A percentile compares a stretch with the other conserved stretches of the same genome.
phyloP scores from a whole-genome alignment of 2,329 filamentous ascomycete species.

The Thielaviopsis euricoi region DNA sequence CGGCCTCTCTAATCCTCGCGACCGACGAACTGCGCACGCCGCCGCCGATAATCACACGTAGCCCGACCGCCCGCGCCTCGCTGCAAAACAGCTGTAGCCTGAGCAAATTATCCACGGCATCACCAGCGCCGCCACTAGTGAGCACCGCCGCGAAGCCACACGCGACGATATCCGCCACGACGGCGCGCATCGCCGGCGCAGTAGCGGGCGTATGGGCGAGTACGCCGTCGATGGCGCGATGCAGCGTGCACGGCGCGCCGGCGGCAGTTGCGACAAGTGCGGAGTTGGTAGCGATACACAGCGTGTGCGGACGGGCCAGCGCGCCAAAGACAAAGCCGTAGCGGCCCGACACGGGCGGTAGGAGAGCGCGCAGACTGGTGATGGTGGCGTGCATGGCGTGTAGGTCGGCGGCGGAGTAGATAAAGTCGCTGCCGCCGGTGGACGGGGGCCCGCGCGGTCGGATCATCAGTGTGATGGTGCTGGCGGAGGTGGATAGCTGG shows the following conservation, averaged over 20 bases:
- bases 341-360: neutral
- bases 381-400: conserved; percentile 27
- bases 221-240: conserved; percentile 38
- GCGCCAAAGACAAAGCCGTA: conserved; percentile 6
- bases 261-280: conserved; percentile 25
- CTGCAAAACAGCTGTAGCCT: conserved; percentile 22
- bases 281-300: conserved; percentile 23
- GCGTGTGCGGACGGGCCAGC: neutral
- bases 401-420: conserved; percentile 19
- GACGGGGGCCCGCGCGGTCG: conserved; percentile 27
- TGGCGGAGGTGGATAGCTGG: neutral
- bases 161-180: conserved; percentile 21
- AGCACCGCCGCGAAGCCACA: conserved; percentile 35
- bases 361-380: conserved; percentile 18
- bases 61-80: conserved; percentile 13
- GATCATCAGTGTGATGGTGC: conserved; percentile 34
- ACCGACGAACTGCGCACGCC: conserved; percentile 30
- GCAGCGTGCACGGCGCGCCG: conserved; percentile 33
- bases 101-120: conserved; percentile 23
- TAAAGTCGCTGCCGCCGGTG: conserved; percentile 5
- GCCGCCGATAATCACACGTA: conserved; percentile 37
- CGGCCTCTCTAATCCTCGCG: neutral
- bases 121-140: conserved; percentile 33
- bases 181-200: conserved; percentile 14
- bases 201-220: conserved; percentile 16